Conservation (phyloP, 768 basidiomycete species). For the Cystofilobasidium macerans region DNA sequence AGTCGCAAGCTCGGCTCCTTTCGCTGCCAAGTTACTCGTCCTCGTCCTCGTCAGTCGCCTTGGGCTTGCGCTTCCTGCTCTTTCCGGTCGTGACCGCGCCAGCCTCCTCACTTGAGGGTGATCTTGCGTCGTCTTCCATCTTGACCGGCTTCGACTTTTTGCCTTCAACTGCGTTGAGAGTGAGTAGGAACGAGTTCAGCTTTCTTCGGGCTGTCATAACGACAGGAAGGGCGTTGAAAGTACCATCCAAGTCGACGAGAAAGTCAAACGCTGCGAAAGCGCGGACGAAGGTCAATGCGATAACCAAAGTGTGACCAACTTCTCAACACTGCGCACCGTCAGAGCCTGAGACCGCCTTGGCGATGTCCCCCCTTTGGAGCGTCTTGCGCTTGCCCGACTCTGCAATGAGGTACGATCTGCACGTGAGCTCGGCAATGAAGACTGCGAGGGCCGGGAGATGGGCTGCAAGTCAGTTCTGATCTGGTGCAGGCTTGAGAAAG, state of each 20-base stretch:
- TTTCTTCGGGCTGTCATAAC: not conserved
- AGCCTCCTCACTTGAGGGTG: not conserved
- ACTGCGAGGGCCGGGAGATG: constrained; percentile 44
- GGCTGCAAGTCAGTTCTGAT: not conserved
- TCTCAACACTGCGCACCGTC: constrained; percentile 44
- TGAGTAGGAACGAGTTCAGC: not conserved
- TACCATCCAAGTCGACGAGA: constrained; percentile 63
- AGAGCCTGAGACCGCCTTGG: constrained; percentile 78
- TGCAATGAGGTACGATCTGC: constrained; percentile 86
- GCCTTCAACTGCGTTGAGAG: constrained; percentile 2
- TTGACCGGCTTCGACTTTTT: not conserved
- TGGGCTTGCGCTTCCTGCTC: constrained; percentile 1
- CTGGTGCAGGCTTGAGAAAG: not conserved
- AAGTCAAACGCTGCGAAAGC: constrained; percentile 88
- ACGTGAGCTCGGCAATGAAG: constrained; percentile 94
- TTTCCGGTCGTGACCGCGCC: not conserved
- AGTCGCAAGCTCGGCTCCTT: too few species aligned
- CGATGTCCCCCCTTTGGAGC: constrained; percentile 82
- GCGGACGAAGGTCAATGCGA: too few species aligned
- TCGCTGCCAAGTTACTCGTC: not conserved
- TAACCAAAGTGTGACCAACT: not conserved
- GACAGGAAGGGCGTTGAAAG: not conserved
- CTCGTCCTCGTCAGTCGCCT: not conserved
- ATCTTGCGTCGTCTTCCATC: not conserved
- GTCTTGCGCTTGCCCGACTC: constrained; percentile 95